Base-by-base conservation (phyloP, 2,329 filamentous ascomycete genomes). In the Emergomyces orientalis region DNA sequence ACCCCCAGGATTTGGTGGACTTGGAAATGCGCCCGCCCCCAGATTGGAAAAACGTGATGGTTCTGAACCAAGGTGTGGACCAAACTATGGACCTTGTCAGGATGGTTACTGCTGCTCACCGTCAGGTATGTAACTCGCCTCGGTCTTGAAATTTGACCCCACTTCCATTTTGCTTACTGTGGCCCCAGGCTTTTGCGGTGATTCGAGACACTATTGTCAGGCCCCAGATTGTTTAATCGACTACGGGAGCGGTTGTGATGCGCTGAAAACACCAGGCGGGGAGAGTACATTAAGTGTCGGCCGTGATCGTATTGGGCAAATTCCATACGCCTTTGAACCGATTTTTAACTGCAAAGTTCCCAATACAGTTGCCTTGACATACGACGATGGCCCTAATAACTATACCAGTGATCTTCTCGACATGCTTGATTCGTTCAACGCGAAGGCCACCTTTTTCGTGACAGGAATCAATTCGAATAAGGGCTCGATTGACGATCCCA, bases 391-490 rank as follows among this genome's bases (percentile, higher is more conserved):
- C 1, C 86, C 86, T 27, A 83, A 82, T 66, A 73, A 79, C 25
- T 87, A 85, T 72, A 88, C 86, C 1, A 74, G 75, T 49, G 81
- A 86, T 64, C 79, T 89, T 14, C 78, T 88, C 14, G 82, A 88
- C 68, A 77, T 86, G 61, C 78, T 89, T 55, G 79, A 80, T 64
- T 77, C 75, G 32, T 86, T 87, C 69, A 76, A 81, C 34, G 85
- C 84, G 17, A 86, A 84, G 66, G 86, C 85, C 1, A 89, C 87
- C 1, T 89, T 89, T 71, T 88, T 88, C 72, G 78, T 88, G 65
- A 84, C 76, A 14, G 80, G 80, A 3, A 74, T 78, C 60, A 80
- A 79, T 65, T 80, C 77, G 56, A 76, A 73, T 22, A 78, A 77
- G 64, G 79, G 79, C 19, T 66, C 71, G 17, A 79, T 80, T 19